A percentile compares a stretch with the other conserved stretches of the same genome.
Evolutionary conservation across 768 basidiomycete species (phyloP).

Genomic region (Podaxis sp.): DNA sequence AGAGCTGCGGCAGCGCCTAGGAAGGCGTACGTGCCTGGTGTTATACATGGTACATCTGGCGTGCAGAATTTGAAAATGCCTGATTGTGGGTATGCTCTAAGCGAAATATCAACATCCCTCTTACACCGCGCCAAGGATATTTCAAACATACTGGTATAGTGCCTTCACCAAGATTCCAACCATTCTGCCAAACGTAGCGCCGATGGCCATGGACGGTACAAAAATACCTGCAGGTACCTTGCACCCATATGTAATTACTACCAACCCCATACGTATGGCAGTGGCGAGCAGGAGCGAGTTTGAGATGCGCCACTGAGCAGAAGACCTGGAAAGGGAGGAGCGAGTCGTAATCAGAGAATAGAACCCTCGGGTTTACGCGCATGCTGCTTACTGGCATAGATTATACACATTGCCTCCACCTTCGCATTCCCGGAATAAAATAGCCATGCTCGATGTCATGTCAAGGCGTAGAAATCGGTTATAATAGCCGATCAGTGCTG

Average conservation of each 20-base stretch:
- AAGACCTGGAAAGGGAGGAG: slow-evolving; percentile 62
- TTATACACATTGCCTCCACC: slow-evolving; percentile 86
- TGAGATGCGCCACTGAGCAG: slow-evolving; percentile 91
- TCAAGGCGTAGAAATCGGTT: slow-evolving; percentile 95
- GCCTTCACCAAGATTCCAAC: slow-evolving; percentile 96
- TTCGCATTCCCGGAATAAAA: slow-evolving; percentile 95
- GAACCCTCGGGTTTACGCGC: not conserved
- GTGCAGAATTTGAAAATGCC: slow-evolving; percentile 90
- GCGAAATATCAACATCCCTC: slow-evolving; percentile 7
- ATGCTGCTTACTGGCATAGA: slow-evolving; percentile 83
- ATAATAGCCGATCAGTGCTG: slow-evolving; percentile 90
- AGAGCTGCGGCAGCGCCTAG: slow-evolving; percentile 95
- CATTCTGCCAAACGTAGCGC: slow-evolving; percentile 97
- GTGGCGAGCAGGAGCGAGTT: slow-evolving; percentile 92
- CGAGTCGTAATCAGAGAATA: not conserved
- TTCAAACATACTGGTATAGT: slow-evolving; percentile 65
- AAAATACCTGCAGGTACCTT: slow-evolving; percentile 99
- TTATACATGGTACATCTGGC: slow-evolving; percentile 94
- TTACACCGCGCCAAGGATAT: not conserved
- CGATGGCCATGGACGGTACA: slow-evolving; percentile 98
- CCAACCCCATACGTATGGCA: slow-evolving; percentile 80
- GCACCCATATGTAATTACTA: slow-evolving; percentile 91
- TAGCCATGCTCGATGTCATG: slow-evolving; percentile 96
- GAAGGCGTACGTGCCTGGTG: slow-evolving; percentile 97
- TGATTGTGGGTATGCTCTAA: slow-evolving; percentile 76